phyloP scores from a whole-genome alignment of 2,329 filamentous ascomycete genomes.

The Penicillium occitanis region DNA sequence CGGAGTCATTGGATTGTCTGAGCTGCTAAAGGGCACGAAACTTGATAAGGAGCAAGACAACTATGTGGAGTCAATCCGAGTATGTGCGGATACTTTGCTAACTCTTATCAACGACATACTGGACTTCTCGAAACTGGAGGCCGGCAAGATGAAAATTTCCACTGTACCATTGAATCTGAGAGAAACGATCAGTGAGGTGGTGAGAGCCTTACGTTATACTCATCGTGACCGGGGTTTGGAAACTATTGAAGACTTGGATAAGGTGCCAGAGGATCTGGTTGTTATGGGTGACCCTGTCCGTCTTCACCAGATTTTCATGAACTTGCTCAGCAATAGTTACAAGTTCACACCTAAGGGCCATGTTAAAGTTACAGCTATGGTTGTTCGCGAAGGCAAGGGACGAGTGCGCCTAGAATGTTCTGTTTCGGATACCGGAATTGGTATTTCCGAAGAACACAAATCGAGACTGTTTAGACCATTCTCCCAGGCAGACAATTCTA shows the following conservation, averaged over 20 bases:
- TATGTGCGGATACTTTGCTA: conserved; percentile 71
- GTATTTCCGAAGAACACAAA: conserved; percentile 73
- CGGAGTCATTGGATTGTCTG: conserved; percentile 78
- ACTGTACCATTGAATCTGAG: conserved; percentile 77
- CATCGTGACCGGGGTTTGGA: conserved; percentile 61
- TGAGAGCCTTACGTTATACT: conserved; percentile 62
- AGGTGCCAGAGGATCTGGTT: conserved; percentile 57
- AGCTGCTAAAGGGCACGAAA: conserved; percentile 59
- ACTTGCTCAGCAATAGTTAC: conserved; percentile 87
- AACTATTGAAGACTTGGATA: conserved; percentile 65
- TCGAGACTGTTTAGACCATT: conserved; percentile 89
- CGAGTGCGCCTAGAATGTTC: conserved; percentile 77
- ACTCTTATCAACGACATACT: conserved; percentile 91
- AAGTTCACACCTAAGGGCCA: conserved; percentile 89
- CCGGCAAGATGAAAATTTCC: conserved; percentile 84
- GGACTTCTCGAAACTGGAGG: conserved; percentile 83
- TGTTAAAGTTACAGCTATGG: conserved; percentile 75
- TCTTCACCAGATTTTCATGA: conserved; percentile 74
- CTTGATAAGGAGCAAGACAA: conserved; percentile 60
- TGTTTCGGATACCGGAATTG: conserved; percentile 87
- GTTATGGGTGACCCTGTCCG: conserved; percentile 85
- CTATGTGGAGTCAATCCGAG: conserved; percentile 63
- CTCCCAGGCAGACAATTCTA: conserved; percentile 87
- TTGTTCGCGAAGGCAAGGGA: conserved; percentile 69
- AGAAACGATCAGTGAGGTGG: conserved; percentile 64